Evolutionary conservation across 805 yeast genomes (phyloP), one percentile per base, ranked within the genome.

Genomic region (Kurtzmaniella fragi): DNA sequence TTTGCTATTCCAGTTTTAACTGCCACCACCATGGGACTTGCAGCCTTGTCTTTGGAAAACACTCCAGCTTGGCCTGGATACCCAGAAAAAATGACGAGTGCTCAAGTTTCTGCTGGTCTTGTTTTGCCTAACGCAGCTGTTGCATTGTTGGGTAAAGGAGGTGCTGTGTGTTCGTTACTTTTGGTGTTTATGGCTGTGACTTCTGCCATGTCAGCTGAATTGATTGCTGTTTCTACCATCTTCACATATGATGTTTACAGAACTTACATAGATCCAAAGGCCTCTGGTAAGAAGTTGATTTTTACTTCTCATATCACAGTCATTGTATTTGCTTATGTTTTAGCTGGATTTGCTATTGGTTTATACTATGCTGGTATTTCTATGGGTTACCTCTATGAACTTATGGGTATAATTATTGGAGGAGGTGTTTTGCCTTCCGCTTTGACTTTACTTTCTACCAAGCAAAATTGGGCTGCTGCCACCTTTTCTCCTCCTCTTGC

Each of bases 141-240:
- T 31, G 87, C 95, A 0, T 64, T 89, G 31, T 70, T 89, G 62
- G 96, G 96, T 38, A 82, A 72, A 46, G 86, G 91, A 50, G 97
- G 96, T 45, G 95, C 95, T 4, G 90, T 78, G 35, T 90, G 90
- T 28, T 75, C 89, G 8, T 71, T 89, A 46, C 59, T 89, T 27
- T 64, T 89, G 70, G 77, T 88, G 9, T 89, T 89, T 61, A 84
- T 87, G 90, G 95, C 96, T 17, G 91, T 84, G 32, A 89, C 96
- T 0, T 84, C 95, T 35, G 95, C 96, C 17, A 78, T 86, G 75
- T 84, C 95, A 26, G 91, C 96, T 29, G 96, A 89, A 61, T 75
- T 89, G 53, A 85, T 89, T 55, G 84, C 96, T 2, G 90, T 86
- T 14, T 84, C 95, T 3, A 82, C 95, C 2, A 78, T 89, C 43